Conservation (phyloP, 305 asterid genomes). For the Fraxinus paxiana region DNA sequence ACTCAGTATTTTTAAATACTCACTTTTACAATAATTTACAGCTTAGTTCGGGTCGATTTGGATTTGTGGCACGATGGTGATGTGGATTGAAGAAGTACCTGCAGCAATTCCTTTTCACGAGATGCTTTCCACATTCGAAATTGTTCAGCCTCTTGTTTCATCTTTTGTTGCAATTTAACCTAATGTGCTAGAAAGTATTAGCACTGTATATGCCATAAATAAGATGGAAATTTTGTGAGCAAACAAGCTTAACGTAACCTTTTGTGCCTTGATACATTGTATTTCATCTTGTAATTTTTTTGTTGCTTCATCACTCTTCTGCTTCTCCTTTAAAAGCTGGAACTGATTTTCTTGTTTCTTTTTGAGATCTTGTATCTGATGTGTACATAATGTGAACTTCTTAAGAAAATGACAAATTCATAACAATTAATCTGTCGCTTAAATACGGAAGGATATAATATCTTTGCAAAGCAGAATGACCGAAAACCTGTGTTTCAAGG, state of each 20-base stretch:
- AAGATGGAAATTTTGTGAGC: background rate
- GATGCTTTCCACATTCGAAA: constrained; percentile 97
- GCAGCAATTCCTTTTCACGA: constrained; percentile 87
- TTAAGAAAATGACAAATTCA: constrained; percentile 7
- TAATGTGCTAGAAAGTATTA: constrained; percentile 27
- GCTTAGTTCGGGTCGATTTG: too few relatives aligned
- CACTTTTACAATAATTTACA: too few relatives aligned
- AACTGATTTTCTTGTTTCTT: constrained; percentile 87
- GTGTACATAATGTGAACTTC: background rate
- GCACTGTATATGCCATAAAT: background rate
- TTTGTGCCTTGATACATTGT: constrained; percentile 94
- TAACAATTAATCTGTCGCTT: background rate
- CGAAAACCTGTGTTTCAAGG: constrained; percentile 80
- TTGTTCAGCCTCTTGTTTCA: constrained; percentile 95
- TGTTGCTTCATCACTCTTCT: constrained; percentile 98
- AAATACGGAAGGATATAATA: background rate
- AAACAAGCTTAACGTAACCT: constrained; percentile 43
- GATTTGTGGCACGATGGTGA: too few relatives aligned
- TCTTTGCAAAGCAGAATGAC: background rate
- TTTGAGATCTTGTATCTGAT: constrained; percentile 90
- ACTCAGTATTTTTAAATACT: too few relatives aligned
- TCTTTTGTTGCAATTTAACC: constrained; percentile 94
- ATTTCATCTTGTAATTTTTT: constrained; percentile 86
- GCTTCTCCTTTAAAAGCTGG: constrained; percentile 84
- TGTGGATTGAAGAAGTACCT: constrained; percentile 36